Evolutionary conservation across 2,329 filamentous ascomycete genomes (phyloP).

Genomic region (Oidium heveae): DNA sequence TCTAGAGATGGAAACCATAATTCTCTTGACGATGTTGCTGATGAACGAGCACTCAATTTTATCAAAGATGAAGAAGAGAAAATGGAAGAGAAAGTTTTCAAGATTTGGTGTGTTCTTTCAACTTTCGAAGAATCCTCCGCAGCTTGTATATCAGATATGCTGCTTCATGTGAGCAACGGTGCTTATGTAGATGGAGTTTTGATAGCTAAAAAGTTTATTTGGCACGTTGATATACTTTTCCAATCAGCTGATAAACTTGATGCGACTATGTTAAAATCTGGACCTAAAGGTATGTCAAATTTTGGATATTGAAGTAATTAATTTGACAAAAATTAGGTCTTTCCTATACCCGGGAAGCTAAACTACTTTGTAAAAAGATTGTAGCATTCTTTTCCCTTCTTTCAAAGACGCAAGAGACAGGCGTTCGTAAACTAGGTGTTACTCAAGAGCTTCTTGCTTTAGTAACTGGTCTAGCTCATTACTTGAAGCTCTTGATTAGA

Average conservation of each 20-base stretch:
- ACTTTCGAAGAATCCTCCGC: constrained; percentile 95
- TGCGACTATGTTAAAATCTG: constrained; percentile 37
- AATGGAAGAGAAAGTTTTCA: constrained; percentile 94
- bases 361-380: constrained; percentile 97
- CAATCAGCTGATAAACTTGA: constrained; percentile 70
- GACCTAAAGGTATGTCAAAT: constrained; percentile 40
- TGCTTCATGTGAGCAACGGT: constrained; percentile 92
- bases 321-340: constrained; percentile 28
- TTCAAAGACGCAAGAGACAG: constrained; percentile 80
- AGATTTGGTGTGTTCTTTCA: constrained; percentile 93
- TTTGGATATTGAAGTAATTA: not conserved
- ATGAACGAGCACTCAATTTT: constrained; percentile 41
- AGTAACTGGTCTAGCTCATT: constrained; percentile 87
- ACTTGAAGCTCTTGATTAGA: constrained; percentile 86
- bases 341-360: constrained; percentile 85
- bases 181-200: constrained; percentile 87
- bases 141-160: constrained; percentile 96
- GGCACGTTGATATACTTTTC: constrained; percentile 85
- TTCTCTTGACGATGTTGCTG: constrained; percentile 22
- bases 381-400: constrained; percentile 91
- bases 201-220: constrained; percentile 87
- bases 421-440: constrained; percentile 74
- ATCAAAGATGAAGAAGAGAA: constrained; percentile 72
- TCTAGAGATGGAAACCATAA: constrained; percentile 18
- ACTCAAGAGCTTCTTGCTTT: constrained; percentile 96